These are phyloP conservation scores for Acanthochlamys bracteata DNA, from an alignment of 106 monocot genomes.

Conservation along the genomic window DNA sequence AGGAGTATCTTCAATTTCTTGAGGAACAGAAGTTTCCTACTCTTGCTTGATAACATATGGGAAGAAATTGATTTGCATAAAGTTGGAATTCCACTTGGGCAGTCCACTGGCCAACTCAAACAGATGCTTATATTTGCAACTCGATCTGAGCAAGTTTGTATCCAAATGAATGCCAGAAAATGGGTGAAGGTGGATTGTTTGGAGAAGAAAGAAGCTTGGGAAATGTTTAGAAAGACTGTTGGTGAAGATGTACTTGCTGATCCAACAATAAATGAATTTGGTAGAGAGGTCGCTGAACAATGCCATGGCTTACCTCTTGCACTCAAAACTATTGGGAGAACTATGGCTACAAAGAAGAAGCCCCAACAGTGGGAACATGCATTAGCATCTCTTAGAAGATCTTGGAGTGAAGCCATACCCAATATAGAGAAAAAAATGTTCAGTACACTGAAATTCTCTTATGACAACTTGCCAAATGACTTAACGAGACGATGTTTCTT, in stretches of 20 bases:
- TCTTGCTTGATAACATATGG: not conserved
- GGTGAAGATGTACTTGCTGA: not conserved
- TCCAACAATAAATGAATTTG: not conserved
- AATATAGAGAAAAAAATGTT: not conserved
- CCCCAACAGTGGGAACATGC: not conserved
- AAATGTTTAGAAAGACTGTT: slow-evolving; percentile 4
- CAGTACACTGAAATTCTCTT: not conserved
- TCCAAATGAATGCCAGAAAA: slow-evolving; percentile 3
- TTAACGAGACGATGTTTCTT: too few relatives aligned
- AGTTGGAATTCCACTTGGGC: not conserved
- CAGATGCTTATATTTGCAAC: not conserved
- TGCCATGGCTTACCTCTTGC: slow-evolving; percentile 23
- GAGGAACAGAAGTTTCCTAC: not conserved
- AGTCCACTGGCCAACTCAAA: not conserved
- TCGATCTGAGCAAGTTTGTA: not conserved
- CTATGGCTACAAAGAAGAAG: slow-evolving; percentile 7
- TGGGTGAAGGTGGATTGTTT: slow-evolving; percentile 3
- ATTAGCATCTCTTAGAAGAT: not conserved
- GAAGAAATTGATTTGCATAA: not conserved
- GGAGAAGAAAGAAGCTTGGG: slow-evolving; percentile 1
- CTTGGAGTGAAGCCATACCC: not conserved
- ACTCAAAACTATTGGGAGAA: slow-evolving; percentile 2
- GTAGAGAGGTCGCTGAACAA: slow-evolving; percentile 8
- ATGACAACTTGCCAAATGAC: not conserved
- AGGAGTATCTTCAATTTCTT: not conserved